phyloP scores from a whole-genome alignment of 805 yeast genomes.

The Starmerella davenportii region DNA sequence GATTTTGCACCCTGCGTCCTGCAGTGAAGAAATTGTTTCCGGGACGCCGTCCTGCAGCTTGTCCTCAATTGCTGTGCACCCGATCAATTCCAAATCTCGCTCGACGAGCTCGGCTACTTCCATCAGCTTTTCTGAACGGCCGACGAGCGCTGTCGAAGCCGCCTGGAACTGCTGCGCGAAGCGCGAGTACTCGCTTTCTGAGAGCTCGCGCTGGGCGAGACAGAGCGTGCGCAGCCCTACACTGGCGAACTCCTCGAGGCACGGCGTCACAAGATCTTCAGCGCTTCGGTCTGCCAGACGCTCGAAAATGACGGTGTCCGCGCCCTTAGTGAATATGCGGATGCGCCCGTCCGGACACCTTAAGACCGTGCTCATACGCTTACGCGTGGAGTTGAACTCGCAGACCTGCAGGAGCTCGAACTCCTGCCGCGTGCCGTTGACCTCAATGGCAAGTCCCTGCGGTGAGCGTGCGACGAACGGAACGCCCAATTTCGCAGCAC shows the following conservation, averaged over 20 bases:
- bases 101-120: conserved; percentile 83
- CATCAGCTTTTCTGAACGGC: conserved; percentile 62
- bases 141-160: conserved; percentile 66
- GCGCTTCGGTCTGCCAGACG: conserved; percentile 35
- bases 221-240: conserved; percentile 92
- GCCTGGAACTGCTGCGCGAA: conserved; percentile 55
- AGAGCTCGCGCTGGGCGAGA: conserved; percentile 64
- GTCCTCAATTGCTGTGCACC: conserved; percentile 98
- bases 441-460: conserved; percentile 49
- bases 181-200: conserved; percentile 54
- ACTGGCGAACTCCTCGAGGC: conserved; percentile 88
- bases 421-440: conserved; percentile 33
- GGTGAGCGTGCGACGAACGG: conserved; percentile 76
- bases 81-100: conserved; percentile 55
- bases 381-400: conserved; percentile 93
- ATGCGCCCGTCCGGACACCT: conserved; percentile 88
- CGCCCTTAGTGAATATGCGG: conserved; percentile 85
- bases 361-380: conserved; percentile 91
- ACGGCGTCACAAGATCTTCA: conserved; percentile 63
- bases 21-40: conserved; percentile 85
- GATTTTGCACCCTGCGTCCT: conserved; percentile 88
- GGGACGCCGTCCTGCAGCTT: conserved; percentile 97
- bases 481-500: conserved; percentile 81
- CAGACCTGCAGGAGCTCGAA: conserved; percentile 78
- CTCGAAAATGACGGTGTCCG: conserved; percentile 88